Evolutionary conservation across 768 basidiomycete species (phyloP), one percentile per base, ranked within the genome.

Genomic region (Harrya chromipes): DNA sequence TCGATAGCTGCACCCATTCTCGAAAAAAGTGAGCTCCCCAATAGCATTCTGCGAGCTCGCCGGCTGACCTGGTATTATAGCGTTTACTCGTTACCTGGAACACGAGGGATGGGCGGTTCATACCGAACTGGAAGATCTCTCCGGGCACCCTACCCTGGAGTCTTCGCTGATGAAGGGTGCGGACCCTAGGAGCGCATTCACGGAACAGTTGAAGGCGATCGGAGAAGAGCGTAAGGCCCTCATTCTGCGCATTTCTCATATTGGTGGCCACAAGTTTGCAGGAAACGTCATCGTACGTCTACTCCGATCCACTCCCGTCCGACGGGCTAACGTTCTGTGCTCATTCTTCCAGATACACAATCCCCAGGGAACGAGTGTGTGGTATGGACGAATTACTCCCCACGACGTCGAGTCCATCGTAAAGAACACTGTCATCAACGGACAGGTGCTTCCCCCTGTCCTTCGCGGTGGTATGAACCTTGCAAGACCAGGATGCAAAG

Each of bases 371-470:
- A 80, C 88, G 20, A 83, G 84, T 34, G 78, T 97, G 24, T 97
- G 93, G 85, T 97, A 97, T 60, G 95, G 95, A 19, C 84, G 95
- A 21, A 93, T 97, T 6, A 87, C 87, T 21, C 85, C 94, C 8
- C 87, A 92, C 63, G 89, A 95, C 61, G 87, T 94, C 42, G 84
- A 87, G 51, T 80, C 85, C 6, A 84, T 94, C 47, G 91, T 94
- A 40, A 79, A 83, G 56, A 86, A 91, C 58, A 99, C 95, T 16
- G 83, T 99, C 54, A 76, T 94, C 48, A 75, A 80, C 17, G 95
- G 95, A 3, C 79, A 84, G 61, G 79, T 99, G 44, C 76, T 98
- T 14, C 87, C 93, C 0, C 80, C 87, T 13, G 77, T 98, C 16
- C 75, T 98, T 39, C 82, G 95, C 12, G 92, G 90, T 4, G 95